These are phyloP conservation scores for Paracoccidioides brasiliensis DNA, from an alignment of 2,329 filamentous ascomycete genomes.

Conservation along the genomic window DNA sequence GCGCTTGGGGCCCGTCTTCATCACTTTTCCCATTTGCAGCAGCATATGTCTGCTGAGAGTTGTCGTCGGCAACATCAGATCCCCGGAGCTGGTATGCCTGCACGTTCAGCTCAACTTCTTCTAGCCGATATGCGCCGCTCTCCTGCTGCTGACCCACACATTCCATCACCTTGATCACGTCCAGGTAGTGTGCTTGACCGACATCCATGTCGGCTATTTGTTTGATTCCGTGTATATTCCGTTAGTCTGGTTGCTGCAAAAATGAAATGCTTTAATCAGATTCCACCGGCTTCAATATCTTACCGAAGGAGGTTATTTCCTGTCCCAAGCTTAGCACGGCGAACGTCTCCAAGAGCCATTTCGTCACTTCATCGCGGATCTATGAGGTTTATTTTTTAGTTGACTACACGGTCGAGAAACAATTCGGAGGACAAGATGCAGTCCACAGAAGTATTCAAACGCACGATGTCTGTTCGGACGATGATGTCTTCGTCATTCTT, in stretches of 20 bases:
- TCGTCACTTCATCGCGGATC: slow-evolving; percentile 25
- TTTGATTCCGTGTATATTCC: not conserved
- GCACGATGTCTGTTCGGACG: slow-evolving; percentile 22
- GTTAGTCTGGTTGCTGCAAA: not conserved
- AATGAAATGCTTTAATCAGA: not conserved
- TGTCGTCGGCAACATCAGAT: slow-evolving; percentile 7
- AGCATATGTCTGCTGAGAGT: slow-evolving; percentile 12
- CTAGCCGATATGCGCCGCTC: slow-evolving; percentile 18
- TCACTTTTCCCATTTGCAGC: slow-evolving; percentile 11
- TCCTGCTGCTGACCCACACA: slow-evolving; percentile 21
- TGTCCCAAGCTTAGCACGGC: slow-evolving; percentile 23
- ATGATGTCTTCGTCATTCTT: slow-evolving; percentile 17
- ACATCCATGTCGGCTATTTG: slow-evolving; percentile 16
- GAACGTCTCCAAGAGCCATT: slow-evolving; percentile 26
- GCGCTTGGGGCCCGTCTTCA: slow-evolving; percentile 19
- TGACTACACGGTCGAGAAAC: not conserved
- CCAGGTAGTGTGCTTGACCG: slow-evolving; percentile 16
- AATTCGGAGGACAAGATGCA: not conserved
- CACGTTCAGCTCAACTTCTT: slow-evolving; percentile 28
- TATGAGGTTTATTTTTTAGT: slow-evolving; percentile 6
- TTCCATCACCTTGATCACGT: slow-evolving; percentile 26
- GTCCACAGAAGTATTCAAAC: not conserved
- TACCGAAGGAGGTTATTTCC: slow-evolving; percentile 21
- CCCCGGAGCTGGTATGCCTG: slow-evolving; percentile 29
- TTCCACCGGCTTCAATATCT: not conserved